These are phyloP conservation scores for Centrapalus pauciflorus DNA, from an alignment of 129 eudicot species.

Conservation along the genomic window DNA sequence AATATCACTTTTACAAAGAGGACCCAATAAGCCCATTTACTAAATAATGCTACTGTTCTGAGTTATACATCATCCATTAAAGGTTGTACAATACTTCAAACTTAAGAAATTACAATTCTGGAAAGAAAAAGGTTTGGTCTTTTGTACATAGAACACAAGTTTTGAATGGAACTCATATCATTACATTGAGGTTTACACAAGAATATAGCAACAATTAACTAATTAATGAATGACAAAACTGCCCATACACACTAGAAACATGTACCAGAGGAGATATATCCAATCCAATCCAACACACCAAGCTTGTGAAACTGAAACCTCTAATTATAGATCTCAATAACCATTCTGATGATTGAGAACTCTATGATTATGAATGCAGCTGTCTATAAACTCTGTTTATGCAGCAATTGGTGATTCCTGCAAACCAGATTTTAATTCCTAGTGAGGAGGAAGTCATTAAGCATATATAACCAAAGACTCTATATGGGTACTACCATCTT, in stretches of 20 bases:
- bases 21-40: too few species aligned
- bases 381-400: conserved; percentile 24
- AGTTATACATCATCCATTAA: too few species aligned
- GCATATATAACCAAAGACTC: too few species aligned
- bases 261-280: conserved; percentile 12
- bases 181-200: neutral
- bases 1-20: too few species aligned
- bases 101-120: too few species aligned
- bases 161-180: conserved; percentile 11
- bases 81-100: too few species aligned
- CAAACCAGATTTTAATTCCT: conserved; percentile 10
- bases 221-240: conserved; percentile 39
- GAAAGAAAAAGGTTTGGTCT: neutral
- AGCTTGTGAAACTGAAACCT: conserved; percentile 16
- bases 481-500: neutral
- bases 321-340: conserved; percentile 18
- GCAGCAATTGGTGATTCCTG: conserved; percentile 83
- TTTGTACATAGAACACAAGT: neutral
- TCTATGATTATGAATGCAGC: conserved; percentile 10
- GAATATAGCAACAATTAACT: conserved; percentile 25
- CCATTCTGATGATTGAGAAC: conserved; percentile 18
- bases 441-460: neutral
- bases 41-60: too few species aligned
- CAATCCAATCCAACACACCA: conserved; percentile 18
- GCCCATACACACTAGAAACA: conserved; percentile 23